Conservation (phyloP, 2,329 filamentous ascomycete genomes). For the Chaetothyriales sp. region DNA sequence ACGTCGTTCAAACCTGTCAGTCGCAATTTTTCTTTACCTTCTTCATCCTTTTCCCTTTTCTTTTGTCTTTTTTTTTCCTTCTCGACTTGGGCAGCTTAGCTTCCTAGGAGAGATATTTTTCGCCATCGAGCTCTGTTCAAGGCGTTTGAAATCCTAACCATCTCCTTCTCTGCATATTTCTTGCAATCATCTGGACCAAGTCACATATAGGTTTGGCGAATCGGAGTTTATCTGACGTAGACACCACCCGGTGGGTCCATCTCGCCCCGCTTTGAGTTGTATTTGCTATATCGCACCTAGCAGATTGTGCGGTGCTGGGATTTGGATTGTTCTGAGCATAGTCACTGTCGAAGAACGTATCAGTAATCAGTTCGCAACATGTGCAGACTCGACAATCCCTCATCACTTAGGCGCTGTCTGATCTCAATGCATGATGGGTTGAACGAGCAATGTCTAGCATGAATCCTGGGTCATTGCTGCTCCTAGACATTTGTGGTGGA, state of each 20-base stretch:
- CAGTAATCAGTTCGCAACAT: neutral
- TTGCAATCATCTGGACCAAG: neutral
- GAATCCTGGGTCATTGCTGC: neutral
- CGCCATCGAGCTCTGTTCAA: too few relatives aligned
- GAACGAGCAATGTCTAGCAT: neutral
- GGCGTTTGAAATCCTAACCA: too few relatives aligned
- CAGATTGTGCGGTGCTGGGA: neutral
- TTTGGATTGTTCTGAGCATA: too few relatives aligned
- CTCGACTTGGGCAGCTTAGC: too few relatives aligned
- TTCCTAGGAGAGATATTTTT: too few relatives aligned
- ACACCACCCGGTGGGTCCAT: neutral
- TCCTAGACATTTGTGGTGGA: neutral
- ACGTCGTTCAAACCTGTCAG: too few relatives aligned
- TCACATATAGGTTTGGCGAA: neutral
- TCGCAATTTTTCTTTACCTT: too few relatives aligned
- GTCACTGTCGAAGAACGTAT: neutral
- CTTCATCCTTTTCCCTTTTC: too few relatives aligned
- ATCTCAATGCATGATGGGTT: neutral
- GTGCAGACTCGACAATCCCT: neutral
- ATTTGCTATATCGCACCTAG: neutral
- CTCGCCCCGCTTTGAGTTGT: neutral
- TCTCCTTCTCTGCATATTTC: too few relatives aligned
- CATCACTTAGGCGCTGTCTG: neutral
- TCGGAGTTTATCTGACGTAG: neutral
- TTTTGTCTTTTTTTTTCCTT: too few relatives aligned